Conservation (phyloP, 495 filamentous ascomycete species). For the Aspergillus leporis region DNA sequence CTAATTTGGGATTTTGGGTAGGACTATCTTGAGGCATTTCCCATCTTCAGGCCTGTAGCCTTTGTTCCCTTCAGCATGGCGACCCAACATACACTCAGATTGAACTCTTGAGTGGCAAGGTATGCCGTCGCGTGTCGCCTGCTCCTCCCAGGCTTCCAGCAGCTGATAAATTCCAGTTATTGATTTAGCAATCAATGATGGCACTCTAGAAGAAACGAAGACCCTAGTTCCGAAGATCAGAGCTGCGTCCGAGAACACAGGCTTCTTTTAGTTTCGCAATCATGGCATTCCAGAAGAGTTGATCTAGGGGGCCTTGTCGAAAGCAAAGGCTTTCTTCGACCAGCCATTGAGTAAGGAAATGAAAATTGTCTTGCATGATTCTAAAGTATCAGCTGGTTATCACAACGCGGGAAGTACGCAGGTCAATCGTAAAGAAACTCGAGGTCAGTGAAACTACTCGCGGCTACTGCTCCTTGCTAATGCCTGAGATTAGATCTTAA, state of each 20-base stretch:
- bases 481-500: constrained; percentile 26
- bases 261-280: constrained; percentile 58
- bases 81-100: constrained; percentile 30
- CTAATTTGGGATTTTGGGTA: not conserved
- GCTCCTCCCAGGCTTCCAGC: constrained; percentile 31
- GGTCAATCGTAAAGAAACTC: constrained; percentile 30
- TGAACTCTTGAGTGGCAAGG: constrained; percentile 32
- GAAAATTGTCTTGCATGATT: constrained; percentile 23
- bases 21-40: not conserved
- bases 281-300: constrained; percentile 50
- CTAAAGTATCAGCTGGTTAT: constrained; percentile 33
- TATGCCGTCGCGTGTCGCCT: constrained; percentile 35
- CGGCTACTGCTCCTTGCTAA: not conserved
- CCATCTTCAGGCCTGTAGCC: not conserved
- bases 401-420: constrained; percentile 27
- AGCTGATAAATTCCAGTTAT: constrained; percentile 56
- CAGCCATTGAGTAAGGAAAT: constrained; percentile 43
- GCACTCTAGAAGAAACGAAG: constrained; percentile 36
- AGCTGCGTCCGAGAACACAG: constrained; percentile 46
- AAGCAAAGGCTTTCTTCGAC: constrained; percentile 47
- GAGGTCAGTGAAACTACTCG: constrained; percentile 15
- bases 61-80: constrained; percentile 2
- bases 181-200: constrained; percentile 46
- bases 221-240: constrained; percentile 40
- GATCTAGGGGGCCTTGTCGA: constrained; percentile 38